Base-by-base conservation (phyloP, 345 rosid genomes). In the Melaleuca alternifolia region DNA sequence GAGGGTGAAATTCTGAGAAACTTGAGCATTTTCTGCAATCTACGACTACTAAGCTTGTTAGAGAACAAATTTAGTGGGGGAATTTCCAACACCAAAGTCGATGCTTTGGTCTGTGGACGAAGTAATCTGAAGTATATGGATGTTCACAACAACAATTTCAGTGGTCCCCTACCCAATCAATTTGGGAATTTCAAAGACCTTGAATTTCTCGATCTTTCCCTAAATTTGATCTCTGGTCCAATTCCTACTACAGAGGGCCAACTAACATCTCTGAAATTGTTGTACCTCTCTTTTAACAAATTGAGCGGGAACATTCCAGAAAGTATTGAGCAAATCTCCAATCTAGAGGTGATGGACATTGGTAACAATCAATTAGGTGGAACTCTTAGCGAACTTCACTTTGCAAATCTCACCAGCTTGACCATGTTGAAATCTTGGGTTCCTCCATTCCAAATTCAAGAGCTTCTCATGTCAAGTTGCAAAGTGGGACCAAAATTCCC, bases 301-400 rank as follows among this genome's bases (percentile, higher is more conserved):
- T 46, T 89, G 8, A 85, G 50, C 30, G 90, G 90, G 51, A 26
- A 62, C 23, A 18, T 89, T 54, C 92, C 91, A 4, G n/a, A 28
- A 33, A 59, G 84, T 41, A 7, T 89, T 6, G 89, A 87, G 41
- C 50, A 33, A 57, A 77, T 91, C 48, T 16, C 84, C 41, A 61
- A 85, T 18, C 54, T 91, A 51, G 50, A 62, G 16, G 33, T 0
- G 5, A 2, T 87, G 18, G 54, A 84, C 75, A 1, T 89, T 20
- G 5, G 65, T 52, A 4, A 86, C 1, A 90, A 89, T 75, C 50
- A 11, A 41, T 26, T 89, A 10, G 46, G 86, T 5, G 92, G 92
- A 41, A 84, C 50, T 20, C 85, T 89, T 18, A 81, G 62, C 0
- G 89, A 89, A 11, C 48, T 24, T 48, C 92, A 87, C 81, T 87